Base-by-base conservation (phyloP, 306 rosid species). In the Prunus fruticosa region DNA sequence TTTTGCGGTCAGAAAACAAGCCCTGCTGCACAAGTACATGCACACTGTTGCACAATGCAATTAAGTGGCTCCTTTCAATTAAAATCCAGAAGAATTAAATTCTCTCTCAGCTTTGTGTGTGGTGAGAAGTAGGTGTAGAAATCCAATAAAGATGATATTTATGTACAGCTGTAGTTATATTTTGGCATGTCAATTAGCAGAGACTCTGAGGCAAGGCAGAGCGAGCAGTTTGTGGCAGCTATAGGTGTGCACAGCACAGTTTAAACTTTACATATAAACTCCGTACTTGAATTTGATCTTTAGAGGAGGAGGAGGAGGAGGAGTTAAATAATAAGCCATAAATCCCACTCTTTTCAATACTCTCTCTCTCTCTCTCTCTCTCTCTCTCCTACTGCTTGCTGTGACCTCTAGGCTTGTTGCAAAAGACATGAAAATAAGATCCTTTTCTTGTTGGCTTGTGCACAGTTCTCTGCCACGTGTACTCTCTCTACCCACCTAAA, bases 141-240 rank as follows among this genome's bases (percentile, higher is more conserved):
- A 80, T 79, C 88, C 88, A 82, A 82, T 72, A 88, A 86, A 86
- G 84, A 79, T 64, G 77, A 79, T 57, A 71, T 72, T 32, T 74
- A 32, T 38, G 54, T 54, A 68, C 81, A 69, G 73, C 45, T 63
- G 49, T 46, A 56, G 74, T 11, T 11, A 78, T 58, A 43, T 80
- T 57, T 72, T 60, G 82, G 86, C 85, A 73, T 81, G 74, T 64
- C 71, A 23, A 71, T 57, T 41, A 34, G 53, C 58, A 62, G 66
- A 52, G 43, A 28, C 43, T 38, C 43, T 38, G 67, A 1, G 5
- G 52, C 32, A 32, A 2, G 28, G 74, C 25, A 43, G 69, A 28
- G 25, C 25, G 47, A 46, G 71, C 52, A 50, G 53, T 25, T 22
- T 11, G 65, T 14, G 23, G 60, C 57, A 27, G 62, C 67, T 12